A percentile compares a stretch with the other conserved stretches of the same genome.
Evolutionary conservation across 352 stramenopile genomes (phyloP).

Genomic region (Phytophthora pseudosyringae): DNA sequence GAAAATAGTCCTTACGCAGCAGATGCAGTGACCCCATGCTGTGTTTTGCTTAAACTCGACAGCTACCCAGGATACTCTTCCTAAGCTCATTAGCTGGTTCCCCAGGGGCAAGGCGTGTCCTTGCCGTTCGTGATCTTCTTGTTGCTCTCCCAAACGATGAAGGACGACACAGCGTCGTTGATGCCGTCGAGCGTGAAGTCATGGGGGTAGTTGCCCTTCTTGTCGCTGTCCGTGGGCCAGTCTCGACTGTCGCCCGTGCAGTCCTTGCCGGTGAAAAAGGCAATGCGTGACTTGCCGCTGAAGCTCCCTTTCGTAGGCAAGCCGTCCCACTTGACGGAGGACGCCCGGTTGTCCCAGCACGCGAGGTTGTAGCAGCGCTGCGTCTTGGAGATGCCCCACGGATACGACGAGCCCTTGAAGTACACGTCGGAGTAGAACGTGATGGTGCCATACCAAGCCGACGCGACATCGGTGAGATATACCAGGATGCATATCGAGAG

Average conservation of each 20-base stretch:
- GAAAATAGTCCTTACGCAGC: conserved; percentile 5
- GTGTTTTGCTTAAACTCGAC: background rate
- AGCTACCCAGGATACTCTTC: background rate
- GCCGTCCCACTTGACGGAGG: conserved; percentile 36
- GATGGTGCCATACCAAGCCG: conserved; percentile 29
- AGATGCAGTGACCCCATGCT: conserved; percentile 1
- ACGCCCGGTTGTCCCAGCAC: conserved; percentile 34
- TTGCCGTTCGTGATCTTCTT: conserved; percentile 22
- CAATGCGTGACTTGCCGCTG: conserved; percentile 30
- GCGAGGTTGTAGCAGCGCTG: conserved; percentile 37
- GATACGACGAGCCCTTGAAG: conserved; percentile 22
- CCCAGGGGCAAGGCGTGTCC: conserved; percentile 30
- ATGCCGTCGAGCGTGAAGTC: conserved; percentile 36
- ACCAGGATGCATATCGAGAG: background rate
- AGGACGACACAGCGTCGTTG: conserved; percentile 36
- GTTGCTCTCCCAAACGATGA: conserved; percentile 34
- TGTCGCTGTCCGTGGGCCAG: conserved; percentile 32
- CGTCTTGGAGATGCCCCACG: conserved; percentile 28
- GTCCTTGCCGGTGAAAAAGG: conserved; percentile 33
- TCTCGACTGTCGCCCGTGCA: conserved; percentile 28
- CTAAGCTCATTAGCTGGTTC: conserved; percentile 8
- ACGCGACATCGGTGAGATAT: conserved; percentile 10
- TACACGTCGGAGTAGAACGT: conserved; percentile 20
- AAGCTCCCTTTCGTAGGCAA: conserved; percentile 21
- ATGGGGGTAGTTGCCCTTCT: conserved; percentile 28